Evolutionary conservation across 257 asterid species (phyloP).

Genomic region (Agastache rugosa): DNA sequence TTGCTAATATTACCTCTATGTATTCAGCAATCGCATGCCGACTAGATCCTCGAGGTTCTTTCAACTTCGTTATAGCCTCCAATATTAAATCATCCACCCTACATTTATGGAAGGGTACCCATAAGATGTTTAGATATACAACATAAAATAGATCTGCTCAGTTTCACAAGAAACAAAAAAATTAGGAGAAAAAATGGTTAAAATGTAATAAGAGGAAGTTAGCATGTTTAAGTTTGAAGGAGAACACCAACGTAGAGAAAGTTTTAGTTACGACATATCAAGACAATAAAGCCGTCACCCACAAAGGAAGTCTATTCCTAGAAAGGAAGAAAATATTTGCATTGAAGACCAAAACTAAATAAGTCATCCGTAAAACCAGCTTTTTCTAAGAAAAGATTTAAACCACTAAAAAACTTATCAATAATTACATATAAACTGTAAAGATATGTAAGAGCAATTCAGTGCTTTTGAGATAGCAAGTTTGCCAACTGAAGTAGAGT

Average conservation of each 20-base stretch:
- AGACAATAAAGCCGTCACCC: not conserved
- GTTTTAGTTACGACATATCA: not conserved
- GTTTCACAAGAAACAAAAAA: not conserved
- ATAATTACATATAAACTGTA: not conserved
- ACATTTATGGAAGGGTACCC: conserved; percentile 34
- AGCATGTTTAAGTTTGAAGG: not conserved
- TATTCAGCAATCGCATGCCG: conserved; percentile 63
- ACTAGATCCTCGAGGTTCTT: conserved; percentile 94
- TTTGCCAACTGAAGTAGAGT: not conserved
- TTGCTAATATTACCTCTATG: conserved; percentile 67
- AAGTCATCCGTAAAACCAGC: not conserved
- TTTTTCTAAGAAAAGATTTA: not conserved
- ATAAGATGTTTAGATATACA: conserved; percentile 20
- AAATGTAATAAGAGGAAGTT: not conserved
- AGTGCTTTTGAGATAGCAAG: not conserved
- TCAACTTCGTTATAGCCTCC: conserved; percentile 86
- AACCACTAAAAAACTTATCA: not conserved
- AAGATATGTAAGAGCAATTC: not conserved
- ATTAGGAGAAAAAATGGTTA: not conserved
- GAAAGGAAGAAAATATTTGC: not conserved
- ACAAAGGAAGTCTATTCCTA: not conserved
- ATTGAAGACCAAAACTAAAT: not conserved
- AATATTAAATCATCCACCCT: conserved; percentile 80
- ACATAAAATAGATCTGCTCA: not conserved
- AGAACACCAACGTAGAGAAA: not conserved